Conservation (phyloP, 1,284 basidiomycete genomes). For the Boletellus deceptivus region DNA sequence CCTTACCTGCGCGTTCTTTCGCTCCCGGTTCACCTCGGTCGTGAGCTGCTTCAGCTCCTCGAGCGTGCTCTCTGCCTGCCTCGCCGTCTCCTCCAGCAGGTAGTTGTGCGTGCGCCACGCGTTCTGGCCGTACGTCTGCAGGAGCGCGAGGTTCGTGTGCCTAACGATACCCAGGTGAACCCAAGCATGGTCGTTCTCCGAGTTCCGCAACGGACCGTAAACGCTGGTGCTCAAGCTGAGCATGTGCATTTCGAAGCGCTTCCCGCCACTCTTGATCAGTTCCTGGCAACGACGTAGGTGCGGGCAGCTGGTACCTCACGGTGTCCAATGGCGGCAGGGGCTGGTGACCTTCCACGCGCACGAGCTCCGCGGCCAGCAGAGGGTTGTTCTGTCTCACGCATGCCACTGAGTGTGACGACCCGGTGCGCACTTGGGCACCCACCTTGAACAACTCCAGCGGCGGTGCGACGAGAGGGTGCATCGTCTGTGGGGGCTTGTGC, state of each 20-base stretch:
- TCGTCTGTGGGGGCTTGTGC: constrained; percentile 49
- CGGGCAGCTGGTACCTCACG: constrained; percentile 76
- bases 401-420: constrained; percentile 10
- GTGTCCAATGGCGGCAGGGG: constrained; percentile 76
- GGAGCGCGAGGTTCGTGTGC: constrained; percentile 80
- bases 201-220: constrained; percentile 59
- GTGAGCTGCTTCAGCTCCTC: constrained; percentile 74
- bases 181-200: not conserved
- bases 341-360: constrained; percentile 69
- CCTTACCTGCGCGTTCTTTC: constrained; percentile 79
- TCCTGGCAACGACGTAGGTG: constrained; percentile 61
- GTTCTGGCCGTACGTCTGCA: constrained; percentile 88
- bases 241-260: constrained; percentile 77
- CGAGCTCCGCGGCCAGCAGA: constrained; percentile 67
- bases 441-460: constrained; percentile 68
- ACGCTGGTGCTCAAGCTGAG: constrained; percentile 89
- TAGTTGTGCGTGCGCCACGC: constrained; percentile 92
- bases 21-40: constrained; percentile 80
- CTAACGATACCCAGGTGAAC: constrained; percentile 39
- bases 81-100: constrained; percentile 75
- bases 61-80: constrained; percentile 69
- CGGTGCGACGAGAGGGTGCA: constrained; percentile 74
- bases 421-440: constrained; percentile 25
- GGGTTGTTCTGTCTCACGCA: constrained; percentile 52
- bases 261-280: constrained; percentile 77